A percentile compares a stretch with the other conserved stretches of the same genome.
These are phyloP conservation scores for Colletotrichum sp. DNA, from an alignment of 2,329 filamentous ascomycete species.

Conservation along the genomic window DNA sequence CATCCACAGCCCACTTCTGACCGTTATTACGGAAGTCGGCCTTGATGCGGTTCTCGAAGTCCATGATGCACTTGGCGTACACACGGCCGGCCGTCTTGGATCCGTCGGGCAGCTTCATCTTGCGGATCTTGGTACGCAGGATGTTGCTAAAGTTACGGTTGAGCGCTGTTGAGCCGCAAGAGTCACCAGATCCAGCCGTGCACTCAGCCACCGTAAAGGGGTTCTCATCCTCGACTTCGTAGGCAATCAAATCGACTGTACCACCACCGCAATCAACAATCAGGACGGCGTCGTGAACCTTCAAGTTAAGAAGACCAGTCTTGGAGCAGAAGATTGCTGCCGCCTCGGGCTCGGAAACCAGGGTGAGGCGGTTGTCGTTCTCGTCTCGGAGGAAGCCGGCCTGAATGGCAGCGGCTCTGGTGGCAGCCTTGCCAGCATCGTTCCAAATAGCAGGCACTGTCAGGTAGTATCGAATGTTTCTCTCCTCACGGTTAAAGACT, in stretches of 20 bases:
- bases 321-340: conserved; percentile 98
- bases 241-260: conserved; percentile 98
- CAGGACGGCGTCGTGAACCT: conserved; percentile 97
- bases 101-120: conserved; percentile 98
- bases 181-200: conserved; percentile 95
- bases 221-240: conserved; percentile 97
- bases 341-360: conserved; percentile 96
- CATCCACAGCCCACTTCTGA: conserved; percentile 98
- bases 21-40: conserved; percentile 99
- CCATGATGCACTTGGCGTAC: conserved; percentile 99
- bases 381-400: conserved; percentile 96
- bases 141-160: conserved; percentile 99
- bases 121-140: conserved; percentile 93
- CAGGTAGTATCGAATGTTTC: conserved; percentile 96
- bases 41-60: conserved; percentile 99
- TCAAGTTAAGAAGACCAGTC: conserved; percentile 92
- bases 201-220: conserved; percentile 97
- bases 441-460: conserved; percentile 99
- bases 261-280: conserved; percentile 99
- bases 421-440: conserved; percentile 96
- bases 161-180: conserved; percentile 95
- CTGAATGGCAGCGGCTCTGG: conserved; percentile 93
- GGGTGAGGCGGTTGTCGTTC: conserved; percentile 93
- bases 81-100: conserved; percentile 98
- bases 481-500: conserved; percentile 96